Conservation (phyloP, 1,284 basidiomycete species). For the Naganishia sp. region DNA sequence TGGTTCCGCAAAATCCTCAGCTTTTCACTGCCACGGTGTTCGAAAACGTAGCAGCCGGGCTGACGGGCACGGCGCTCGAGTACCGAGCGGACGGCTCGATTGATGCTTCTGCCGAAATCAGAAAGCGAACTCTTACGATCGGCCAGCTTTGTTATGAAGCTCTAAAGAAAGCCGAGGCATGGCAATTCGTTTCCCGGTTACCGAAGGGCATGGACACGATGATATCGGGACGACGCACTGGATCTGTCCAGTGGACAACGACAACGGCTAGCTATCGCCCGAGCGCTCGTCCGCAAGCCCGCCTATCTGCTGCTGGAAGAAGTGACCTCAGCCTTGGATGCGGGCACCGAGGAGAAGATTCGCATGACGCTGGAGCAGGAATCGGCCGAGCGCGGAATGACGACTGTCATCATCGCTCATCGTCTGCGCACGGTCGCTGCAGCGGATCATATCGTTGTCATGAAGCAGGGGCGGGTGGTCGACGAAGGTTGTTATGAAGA, state of each 20-base stretch:
- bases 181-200: slow-evolving; percentile 80
- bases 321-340: slow-evolving; percentile 59
- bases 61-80: slow-evolving; percentile 69
- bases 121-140: slow-evolving; percentile 65
- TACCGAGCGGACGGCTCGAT: slow-evolving; percentile 9
- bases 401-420: slow-evolving; percentile 58
- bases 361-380: slow-evolving; percentile 94
- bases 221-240: slow-evolving; percentile 22
- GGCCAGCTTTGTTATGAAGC: slow-evolving; percentile 79
- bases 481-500: slow-evolving; percentile 54
- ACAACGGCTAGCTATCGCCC: slow-evolving; percentile 94
- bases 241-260: slow-evolving; percentile 86
- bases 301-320: slow-evolving; percentile 87
- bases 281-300: slow-evolving; percentile 89
- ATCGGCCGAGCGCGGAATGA: slow-evolving; percentile 58
- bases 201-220: slow-evolving; percentile 65
- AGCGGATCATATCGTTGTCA: slow-evolving; percentile 49
- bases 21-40: slow-evolving; percentile 73
- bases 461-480: slow-evolving; percentile 48
- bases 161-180: slow-evolving; percentile 85
- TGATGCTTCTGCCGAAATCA: slow-evolving; percentile 40
- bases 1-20: slow-evolving; percentile 37
- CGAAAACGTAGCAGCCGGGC: slow-evolving; percentile 83
- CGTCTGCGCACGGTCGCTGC: slow-evolving; percentile 56
- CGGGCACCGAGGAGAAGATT: slow-evolving; percentile 84